These are phyloP conservation scores for Selaginella tamariscina DNA, from an alignment of 75 land plant genomes.

Conservation along the genomic window DNA sequence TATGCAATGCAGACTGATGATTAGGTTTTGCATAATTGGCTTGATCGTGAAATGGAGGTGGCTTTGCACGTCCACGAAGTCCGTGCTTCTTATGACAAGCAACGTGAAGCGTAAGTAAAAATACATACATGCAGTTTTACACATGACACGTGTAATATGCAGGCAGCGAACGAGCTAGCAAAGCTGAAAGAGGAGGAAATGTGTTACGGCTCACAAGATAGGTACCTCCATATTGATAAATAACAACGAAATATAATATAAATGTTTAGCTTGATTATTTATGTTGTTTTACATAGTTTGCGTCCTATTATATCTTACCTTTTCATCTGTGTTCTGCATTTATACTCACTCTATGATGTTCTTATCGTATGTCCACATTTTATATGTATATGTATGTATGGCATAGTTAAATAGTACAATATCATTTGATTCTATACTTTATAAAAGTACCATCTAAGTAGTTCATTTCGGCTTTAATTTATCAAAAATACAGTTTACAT, in stretches of 20 bases:
- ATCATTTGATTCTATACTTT: no score
- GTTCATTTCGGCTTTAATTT: no score
- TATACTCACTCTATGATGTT: no score
- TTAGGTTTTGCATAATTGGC: background rate
- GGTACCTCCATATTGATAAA: no score
- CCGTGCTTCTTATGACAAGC: slow-evolving; percentile 3
- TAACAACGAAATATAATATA: background rate
- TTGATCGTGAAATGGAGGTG: slow-evolving; percentile 10
- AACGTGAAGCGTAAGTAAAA: slow-evolving; percentile 1
- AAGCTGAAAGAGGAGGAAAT: slow-evolving; percentile 12
- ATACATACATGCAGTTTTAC: background rate
- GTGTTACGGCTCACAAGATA: background rate
- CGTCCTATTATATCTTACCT: no score
- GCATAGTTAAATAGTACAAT: no score
- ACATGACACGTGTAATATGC: background rate
- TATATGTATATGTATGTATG: no score
- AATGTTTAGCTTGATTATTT: background rate
- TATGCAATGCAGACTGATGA: slow-evolving; percentile 3
- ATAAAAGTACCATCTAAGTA: no score
- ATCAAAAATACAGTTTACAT: no score
- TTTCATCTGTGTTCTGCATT: no score
- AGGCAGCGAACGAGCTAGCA: slow-evolving; percentile 10
- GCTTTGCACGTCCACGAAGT: background rate
- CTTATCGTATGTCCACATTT: no score
- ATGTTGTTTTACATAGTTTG: no score